Evolutionary conservation across 31 red algal genomes (phyloP), one percentile per base, ranked within the genome.

Genomic region (Endocladia muricata): DNA sequence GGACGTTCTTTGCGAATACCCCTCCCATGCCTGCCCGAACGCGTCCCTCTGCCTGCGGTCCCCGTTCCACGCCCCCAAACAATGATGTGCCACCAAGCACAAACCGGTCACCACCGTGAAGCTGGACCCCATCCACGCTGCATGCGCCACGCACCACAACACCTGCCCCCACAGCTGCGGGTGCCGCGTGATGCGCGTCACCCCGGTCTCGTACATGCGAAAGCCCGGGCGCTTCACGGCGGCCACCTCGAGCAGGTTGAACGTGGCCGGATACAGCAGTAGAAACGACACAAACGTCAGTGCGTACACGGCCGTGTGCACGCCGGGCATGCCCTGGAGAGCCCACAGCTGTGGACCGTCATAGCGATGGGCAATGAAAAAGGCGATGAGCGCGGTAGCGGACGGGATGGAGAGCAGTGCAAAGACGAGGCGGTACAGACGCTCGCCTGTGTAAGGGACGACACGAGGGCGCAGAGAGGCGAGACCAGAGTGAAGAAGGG

Each of bases 81-180:
- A 78, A 26, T 98, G 96, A 76, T 98, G 88, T 2, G 91, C 91
- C 26, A 98, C 41, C 5, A 98, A 62, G 3, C 86, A 75, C 25
- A 86, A 44, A 54, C 78, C 68, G 0, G 91, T 76, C 9, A 88
- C 82, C 8, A 98, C 54, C 3, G 86, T 68, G 64, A 98, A 82
- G 28, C 86, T 81, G 6, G 86, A 84, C 35, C 96, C 96, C 36
- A 94, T 91, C 96, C 96, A 98, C 1, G 84, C 82, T 55, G 69
- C 55, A 51, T 98, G 96, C 9, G 86, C 80, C n/a, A 98, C 47
- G 55, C 96, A 94, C 96, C 96, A 98, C 30, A 98, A 64, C 11
- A 94, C 59, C 77, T 98, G 96, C 39, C 96, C 96, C 73, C 73
- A 86, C 40, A 98, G 63, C 71, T 98, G 96, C 62, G 96, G 96